A percentile compares a stretch with the other conserved stretches of the same genome.
Conservation (phyloP, 1,284 basidiomycete species). For the Caloboletus inedulis region DNA sequence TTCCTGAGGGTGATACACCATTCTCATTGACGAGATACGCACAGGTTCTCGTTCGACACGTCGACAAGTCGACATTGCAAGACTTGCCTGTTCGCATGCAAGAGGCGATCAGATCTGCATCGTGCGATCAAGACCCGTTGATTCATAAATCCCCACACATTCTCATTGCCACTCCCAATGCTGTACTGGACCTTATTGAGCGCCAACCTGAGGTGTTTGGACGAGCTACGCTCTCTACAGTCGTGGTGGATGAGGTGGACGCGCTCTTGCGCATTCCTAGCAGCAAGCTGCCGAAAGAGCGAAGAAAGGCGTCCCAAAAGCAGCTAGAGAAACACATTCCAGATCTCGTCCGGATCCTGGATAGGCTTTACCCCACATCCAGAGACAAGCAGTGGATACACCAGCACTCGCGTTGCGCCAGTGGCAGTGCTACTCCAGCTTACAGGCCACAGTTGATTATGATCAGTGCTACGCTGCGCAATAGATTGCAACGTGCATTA, state of each 20-base stretch:
- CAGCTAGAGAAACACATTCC: slow-evolving; percentile 53
- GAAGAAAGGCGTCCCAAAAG: slow-evolving; percentile 31
- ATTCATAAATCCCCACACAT: slow-evolving; percentile 54
- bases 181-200: slow-evolving; percentile 54
- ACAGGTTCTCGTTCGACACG: slow-evolving; percentile 56
- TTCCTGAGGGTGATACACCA: slow-evolving; percentile 28
- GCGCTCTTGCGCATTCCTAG: slow-evolving; percentile 54
- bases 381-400: slow-evolving; percentile 1
- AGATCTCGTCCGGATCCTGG: slow-evolving; percentile 55
- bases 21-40: slow-evolving; percentile 42
- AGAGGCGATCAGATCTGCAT: slow-evolving; percentile 33
- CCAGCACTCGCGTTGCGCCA: not conserved
- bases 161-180: slow-evolving; percentile 69
- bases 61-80: slow-evolving; percentile 31
- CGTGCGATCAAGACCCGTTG: slow-evolving; percentile 40
- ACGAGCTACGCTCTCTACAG: slow-evolving; percentile 46
- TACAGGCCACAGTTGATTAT: slow-evolving; percentile 57
- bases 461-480: slow-evolving; percentile 65
- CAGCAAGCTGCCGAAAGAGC: slow-evolving; percentile 34
- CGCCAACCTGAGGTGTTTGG: slow-evolving; percentile 43
- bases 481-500: slow-evolving; percentile 49
- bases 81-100: slow-evolving; percentile 29
- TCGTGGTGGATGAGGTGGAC: slow-evolving; percentile 75
- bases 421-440: slow-evolving; percentile 17
- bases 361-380: slow-evolving; percentile 44